These are phyloP conservation scores for Hypoxylon rubiginosum DNA, from an alignment of 2,329 filamentous ascomycete genomes.

Conservation along the genomic window DNA sequence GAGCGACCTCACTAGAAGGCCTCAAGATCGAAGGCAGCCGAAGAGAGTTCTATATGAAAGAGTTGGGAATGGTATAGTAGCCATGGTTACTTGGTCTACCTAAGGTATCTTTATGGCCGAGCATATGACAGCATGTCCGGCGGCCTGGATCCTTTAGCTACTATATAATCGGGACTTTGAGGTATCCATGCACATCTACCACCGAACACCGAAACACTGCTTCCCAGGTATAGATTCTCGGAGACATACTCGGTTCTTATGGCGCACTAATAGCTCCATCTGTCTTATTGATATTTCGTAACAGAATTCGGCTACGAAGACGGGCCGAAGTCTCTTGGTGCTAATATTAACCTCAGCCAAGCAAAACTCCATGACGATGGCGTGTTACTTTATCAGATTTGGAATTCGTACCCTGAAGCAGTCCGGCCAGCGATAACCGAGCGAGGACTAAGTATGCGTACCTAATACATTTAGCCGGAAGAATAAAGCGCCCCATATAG, in stretches of 20 bases:
- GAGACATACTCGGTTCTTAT: slow-evolving; percentile 6
- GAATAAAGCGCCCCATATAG: slow-evolving; percentile 6
- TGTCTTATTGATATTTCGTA: not conserved
- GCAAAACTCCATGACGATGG: not conserved
- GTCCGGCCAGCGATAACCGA: slow-evolving; percentile 5
- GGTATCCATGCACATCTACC: too few relatives aligned
- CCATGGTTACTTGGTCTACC: too few relatives aligned
- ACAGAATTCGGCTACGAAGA: not conserved
- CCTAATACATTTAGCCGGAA: slow-evolving; percentile 23
- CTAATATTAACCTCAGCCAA: not conserved
- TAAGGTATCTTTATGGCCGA: too few relatives aligned
- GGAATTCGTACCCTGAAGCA: slow-evolving; percentile 21
- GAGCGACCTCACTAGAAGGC: slow-evolving; percentile 63
- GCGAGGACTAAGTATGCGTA: slow-evolving; percentile 1
- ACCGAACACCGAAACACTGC: too few relatives aligned
- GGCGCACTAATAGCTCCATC: too few relatives aligned
- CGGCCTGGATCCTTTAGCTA: too few relatives aligned
- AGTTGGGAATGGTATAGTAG: too few relatives aligned
- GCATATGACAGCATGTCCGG: too few relatives aligned
- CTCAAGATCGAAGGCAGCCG: slow-evolving; percentile 53
- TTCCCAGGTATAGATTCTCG: too few relatives aligned
- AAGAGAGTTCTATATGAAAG: too few relatives aligned
- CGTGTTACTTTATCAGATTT: slow-evolving; percentile 22
- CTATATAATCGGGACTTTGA: too few relatives aligned
- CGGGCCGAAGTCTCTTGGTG: slow-evolving; percentile 10